Evolutionary conservation across 2,329 filamentous ascomycete genomes (phyloP).

Genomic region (Paecilomyces formosus): DNA sequence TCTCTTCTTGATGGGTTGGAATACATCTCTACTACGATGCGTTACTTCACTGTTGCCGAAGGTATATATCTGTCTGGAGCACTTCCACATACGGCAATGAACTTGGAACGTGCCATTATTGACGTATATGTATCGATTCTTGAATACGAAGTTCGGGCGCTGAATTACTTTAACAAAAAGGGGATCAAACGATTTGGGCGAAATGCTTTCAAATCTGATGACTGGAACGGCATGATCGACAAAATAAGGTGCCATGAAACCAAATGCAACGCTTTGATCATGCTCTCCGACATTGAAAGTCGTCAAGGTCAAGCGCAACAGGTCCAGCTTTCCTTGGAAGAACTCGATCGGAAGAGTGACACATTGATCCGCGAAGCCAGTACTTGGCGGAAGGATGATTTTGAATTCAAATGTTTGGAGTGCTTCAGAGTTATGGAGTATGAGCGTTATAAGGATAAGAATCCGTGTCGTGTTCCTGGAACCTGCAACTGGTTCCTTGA

Average conservation of each 20-base stretch:
- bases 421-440: constrained; percentile 6
- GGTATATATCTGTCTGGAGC: neutral
- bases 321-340: neutral
- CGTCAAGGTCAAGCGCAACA: neutral
- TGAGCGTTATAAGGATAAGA: constrained; percentile 6
- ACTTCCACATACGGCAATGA: neutral
- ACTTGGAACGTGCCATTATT: neutral
- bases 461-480: constrained; percentile 12
- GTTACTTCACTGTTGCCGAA: neutral
- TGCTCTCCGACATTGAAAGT: neutral
- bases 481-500: constrained; percentile 26
- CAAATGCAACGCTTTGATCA: neutral
- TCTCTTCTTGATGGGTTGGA: neutral
- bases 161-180: constrained; percentile 2
- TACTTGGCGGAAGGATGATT: neutral
- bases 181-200: neutral
- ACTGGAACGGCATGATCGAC: constrained; percentile 2
- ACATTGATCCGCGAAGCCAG: neutral
- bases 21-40: neutral
- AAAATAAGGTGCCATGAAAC: constrained; percentile 1
- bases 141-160: neutral
- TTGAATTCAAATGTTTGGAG: neutral
- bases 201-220: constrained; percentile 4
- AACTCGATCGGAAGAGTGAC: constrained; percentile 1
- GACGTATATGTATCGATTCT: neutral